These are phyloP conservation scores for Pseudogymnoascus sp. DNA, from an alignment of 2,329 filamentous ascomycete species.

Conservation along the genomic window DNA sequence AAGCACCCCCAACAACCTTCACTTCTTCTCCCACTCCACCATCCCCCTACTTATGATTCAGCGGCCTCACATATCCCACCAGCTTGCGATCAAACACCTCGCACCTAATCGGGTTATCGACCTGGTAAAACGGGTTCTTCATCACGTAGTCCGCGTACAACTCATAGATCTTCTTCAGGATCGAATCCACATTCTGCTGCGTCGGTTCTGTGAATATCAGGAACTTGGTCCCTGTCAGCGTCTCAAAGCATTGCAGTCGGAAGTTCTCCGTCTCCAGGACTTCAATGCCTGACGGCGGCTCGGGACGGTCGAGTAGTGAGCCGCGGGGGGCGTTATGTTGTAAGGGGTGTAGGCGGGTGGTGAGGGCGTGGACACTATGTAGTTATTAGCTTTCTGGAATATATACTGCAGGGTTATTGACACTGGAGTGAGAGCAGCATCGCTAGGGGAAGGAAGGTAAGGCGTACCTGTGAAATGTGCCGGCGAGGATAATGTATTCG, in stretches of 20 bases:
- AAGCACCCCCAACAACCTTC: not conserved
- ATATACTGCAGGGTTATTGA: not conserved
- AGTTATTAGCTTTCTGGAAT: conserved; percentile 12
- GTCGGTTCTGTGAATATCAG: conserved; percentile 84
- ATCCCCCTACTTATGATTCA: conserved; percentile 50
- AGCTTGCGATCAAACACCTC: conserved; percentile 89
- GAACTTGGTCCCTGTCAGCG: conserved; percentile 90
- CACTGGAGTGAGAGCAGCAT: not conserved
- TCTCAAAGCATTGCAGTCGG: conserved; percentile 91
- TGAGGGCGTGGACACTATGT: conserved; percentile 58
- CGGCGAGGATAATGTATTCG: conserved; percentile 92
- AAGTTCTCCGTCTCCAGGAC: conserved; percentile 92
- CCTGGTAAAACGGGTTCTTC: conserved; percentile 98
- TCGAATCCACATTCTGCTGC: conserved; percentile 67
- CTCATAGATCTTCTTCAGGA: conserved; percentile 82
- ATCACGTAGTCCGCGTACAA: conserved; percentile 95
- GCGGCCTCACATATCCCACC: conserved; percentile 67
- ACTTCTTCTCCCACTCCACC: conserved; percentile 16
- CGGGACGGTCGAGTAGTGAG: conserved; percentile 36
- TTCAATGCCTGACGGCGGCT: conserved; percentile 71
- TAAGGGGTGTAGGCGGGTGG: conserved; percentile 53
- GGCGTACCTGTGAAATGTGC: conserved; percentile 85
- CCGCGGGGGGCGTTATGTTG: conserved; percentile 48
- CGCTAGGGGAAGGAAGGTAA: conserved; percentile 19
- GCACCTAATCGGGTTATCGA: conserved; percentile 94